Percentiles rank a stretch among this genome's conserved stretches.
Evolutionary conservation across 202 grass and related monocot genomes (phyloP).

Genomic region (Setaria viridis): DNA sequence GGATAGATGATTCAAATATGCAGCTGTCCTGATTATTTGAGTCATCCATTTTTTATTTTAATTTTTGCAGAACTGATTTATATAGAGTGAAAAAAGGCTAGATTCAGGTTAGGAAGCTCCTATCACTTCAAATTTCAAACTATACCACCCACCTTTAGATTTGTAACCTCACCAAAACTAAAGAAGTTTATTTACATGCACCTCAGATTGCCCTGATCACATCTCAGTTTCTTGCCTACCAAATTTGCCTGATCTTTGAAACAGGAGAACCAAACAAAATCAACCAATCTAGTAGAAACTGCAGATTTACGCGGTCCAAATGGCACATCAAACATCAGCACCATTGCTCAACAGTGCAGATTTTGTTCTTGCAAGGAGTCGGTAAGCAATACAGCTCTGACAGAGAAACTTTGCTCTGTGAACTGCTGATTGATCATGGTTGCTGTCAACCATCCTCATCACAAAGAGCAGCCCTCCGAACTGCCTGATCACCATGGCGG

Average conservation of each 20-base stretch:
- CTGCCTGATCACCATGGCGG: conserved; percentile 15
- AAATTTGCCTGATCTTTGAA: not conserved
- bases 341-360: conserved; percentile 23
- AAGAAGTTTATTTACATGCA: conserved; percentile 25
- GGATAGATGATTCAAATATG: conserved; percentile 12
- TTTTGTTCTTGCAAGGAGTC: conserved; percentile 38
- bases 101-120: conserved; percentile 19
- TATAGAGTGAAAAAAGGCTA: not conserved
- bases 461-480: conserved; percentile 17
- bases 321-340: conserved; percentile 6
- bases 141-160: not conserved
- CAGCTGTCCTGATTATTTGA: not conserved
- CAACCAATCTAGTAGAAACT: not conserved
- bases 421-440: conserved; percentile 27
- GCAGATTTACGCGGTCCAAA: conserved; percentile 6
- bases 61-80: not conserved
- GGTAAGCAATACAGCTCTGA: not conserved
- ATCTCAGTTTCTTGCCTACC: conserved; percentile 34
- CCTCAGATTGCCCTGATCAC: not conserved
- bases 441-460: conserved; percentile 28
- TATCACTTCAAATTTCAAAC: not conserved
- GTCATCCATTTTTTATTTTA: not conserved
- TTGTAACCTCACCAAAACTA: not conserved
- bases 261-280: not conserved
- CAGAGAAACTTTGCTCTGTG: conserved; percentile 3